Percentiles rank a stretch among this genome's conserved stretches.
These are phyloP conservation scores for Uromyces viciae-fabae DNA, from an alignment of 1,284 basidiomycete genomes.

Conservation along the genomic window DNA sequence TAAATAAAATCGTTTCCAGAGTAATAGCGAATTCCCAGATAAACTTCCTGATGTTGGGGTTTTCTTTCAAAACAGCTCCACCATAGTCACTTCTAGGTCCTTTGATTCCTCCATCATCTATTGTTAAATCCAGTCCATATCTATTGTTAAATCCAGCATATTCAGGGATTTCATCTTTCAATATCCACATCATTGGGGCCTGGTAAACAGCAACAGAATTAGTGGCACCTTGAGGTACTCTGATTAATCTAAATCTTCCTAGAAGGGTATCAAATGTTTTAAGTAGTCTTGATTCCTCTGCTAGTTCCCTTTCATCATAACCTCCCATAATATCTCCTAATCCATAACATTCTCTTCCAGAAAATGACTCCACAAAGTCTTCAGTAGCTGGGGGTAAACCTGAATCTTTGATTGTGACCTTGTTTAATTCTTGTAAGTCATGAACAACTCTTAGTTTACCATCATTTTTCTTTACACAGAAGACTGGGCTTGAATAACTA, in stretches of 20 bases:
- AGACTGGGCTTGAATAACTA: neutral
- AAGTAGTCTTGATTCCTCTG: neutral
- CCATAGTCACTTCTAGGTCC: neutral
- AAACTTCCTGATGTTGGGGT: neutral
- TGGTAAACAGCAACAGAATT: neutral
- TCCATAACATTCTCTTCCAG: neutral
- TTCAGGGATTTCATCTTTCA: too few species aligned
- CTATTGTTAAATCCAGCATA: too few species aligned
- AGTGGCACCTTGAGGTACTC: neutral
- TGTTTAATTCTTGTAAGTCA: neutral
- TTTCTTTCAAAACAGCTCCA: neutral
- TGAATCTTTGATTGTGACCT: conserved; percentile 5
- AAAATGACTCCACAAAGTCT: neutral
- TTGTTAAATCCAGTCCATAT: too few species aligned
- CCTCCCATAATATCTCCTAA: too few species aligned
- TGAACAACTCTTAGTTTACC: neutral
- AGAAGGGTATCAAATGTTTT: neutral
- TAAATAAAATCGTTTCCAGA: neutral
- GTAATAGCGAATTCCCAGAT: neutral
- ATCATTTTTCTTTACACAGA: neutral
- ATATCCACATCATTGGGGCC: neutral
- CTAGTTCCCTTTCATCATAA: neutral
- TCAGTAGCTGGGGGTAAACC: neutral
- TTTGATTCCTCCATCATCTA: neutral
- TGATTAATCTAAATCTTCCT: neutral